Evolutionary conservation across 352 stramenopile species (phyloP).

Genomic region (Globisporangium echinulatum): DNA sequence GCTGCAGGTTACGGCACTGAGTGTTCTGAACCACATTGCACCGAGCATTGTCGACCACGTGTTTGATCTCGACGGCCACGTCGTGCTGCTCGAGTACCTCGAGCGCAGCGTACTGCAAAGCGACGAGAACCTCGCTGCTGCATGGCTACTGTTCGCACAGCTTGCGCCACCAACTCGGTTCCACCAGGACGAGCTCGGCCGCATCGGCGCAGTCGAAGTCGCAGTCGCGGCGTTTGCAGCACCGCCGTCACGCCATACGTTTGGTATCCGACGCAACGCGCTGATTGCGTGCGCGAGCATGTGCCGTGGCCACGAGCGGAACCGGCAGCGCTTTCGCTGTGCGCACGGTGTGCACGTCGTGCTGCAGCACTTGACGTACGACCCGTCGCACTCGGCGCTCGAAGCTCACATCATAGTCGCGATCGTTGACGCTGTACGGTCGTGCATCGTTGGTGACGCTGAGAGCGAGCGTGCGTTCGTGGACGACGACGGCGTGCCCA

Average conservation of each 20-base stretch:
- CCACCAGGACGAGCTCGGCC: constrained; percentile 44
- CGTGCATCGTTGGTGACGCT: constrained; percentile 48
- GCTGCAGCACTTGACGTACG: constrained; percentile 34
- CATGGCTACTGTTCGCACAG: constrained; percentile 56
- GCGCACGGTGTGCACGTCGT: constrained; percentile 42
- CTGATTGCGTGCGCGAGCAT: constrained; percentile 49
- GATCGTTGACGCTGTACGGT: constrained; percentile 54
- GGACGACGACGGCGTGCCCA: constrained; percentile 46
- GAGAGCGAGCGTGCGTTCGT: constrained; percentile 56
- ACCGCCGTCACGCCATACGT: constrained; percentile 46
- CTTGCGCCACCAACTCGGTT: constrained; percentile 20
- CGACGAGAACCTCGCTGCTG: constrained; percentile 31
- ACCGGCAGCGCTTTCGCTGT: constrained; percentile 40
- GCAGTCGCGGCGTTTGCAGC: constrained; percentile 41
- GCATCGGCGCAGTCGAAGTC: constrained; percentile 39
- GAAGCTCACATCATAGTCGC: constrained; percentile 65
- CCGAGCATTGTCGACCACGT: constrained; percentile 51
- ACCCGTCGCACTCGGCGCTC: constrained; percentile 47
- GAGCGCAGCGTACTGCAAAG: constrained; percentile 22
- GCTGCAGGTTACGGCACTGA: constrained; percentile 51
- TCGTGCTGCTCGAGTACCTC: constrained; percentile 43
- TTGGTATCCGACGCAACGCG: constrained; percentile 53
- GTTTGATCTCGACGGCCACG: constrained; percentile 46
- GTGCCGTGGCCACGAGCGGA: constrained; percentile 43
- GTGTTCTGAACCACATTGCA: constrained; percentile 47